These are phyloP conservation scores for Purshia tridentata DNA, from an alignment of 306 rosid species.

Conservation along the genomic window DNA sequence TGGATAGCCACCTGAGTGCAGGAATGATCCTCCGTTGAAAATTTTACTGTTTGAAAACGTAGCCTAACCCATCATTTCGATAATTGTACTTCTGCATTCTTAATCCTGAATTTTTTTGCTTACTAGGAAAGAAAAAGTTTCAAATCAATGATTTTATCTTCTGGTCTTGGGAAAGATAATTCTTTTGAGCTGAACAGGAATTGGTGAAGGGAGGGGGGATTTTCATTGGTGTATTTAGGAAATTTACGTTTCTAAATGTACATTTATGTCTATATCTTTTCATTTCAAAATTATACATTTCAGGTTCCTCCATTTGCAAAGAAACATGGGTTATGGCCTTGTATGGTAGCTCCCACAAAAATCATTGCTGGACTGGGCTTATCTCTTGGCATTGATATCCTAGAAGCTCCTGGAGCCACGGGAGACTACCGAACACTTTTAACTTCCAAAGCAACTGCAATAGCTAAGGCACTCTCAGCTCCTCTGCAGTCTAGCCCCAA, in stretches of 20 bases:
- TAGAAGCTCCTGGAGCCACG: slow-evolving; percentile 95
- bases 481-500: slow-evolving; percentile 65
- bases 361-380: slow-evolving; percentile 93
- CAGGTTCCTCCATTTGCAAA: slow-evolving; percentile 81
- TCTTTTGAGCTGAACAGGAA: not conserved
- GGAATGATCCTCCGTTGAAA: not conserved
- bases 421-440: slow-evolving; percentile 90
- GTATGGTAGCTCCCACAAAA: slow-evolving; percentile 99
- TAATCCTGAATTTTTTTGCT: not conserved
- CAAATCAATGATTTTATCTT: not conserved
- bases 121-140: too few species aligned
- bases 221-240: not conserved
- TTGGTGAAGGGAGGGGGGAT: not conserved
- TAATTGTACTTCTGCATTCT: not conserved
- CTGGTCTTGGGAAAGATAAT: too few species aligned
- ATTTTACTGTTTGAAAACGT: not conserved
- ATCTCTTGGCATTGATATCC: slow-evolving; percentile 90
- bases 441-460: slow-evolving; percentile 82
- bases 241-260: not conserved
- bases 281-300: slow-evolving; percentile 19
- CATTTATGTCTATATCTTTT: not conserved
- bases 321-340: slow-evolving; percentile 76
- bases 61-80: not conserved
- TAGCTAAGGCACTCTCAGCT: slow-evolving; percentile 83
- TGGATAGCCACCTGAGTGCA: not conserved